These are phyloP conservation scores for Ceratobasidium sp. DNA, from an alignment of 1,284 basidiomycete genomes.

Conservation along the genomic window DNA sequence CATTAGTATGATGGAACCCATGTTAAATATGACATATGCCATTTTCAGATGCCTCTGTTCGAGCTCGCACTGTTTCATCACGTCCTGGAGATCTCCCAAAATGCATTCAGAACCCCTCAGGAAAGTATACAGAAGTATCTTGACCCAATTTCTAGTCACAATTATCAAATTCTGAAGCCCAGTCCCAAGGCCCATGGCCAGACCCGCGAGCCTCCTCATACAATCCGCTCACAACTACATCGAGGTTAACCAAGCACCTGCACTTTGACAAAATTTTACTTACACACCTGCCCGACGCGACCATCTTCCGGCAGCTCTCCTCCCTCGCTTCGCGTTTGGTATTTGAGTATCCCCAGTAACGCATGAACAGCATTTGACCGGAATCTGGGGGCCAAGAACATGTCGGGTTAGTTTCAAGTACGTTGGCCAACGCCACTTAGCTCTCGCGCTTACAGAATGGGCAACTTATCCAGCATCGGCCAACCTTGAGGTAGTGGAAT, in stretches of 20 bases:
- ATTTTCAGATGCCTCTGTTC: too few relatives aligned
- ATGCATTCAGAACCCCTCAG: too few relatives aligned
- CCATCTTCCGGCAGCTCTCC: constrained; percentile 19
- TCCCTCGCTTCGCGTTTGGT: constrained; percentile 11
- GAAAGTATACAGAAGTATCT: too few relatives aligned
- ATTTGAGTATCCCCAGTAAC: constrained; percentile 11
- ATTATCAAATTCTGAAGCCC: too few relatives aligned
- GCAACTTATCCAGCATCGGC: not conserved
- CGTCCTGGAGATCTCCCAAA: too few relatives aligned
- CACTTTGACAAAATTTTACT: not conserved
- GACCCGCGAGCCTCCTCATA: too few relatives aligned
- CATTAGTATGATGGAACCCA: too few relatives aligned
- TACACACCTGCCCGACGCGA: constrained; percentile 20
- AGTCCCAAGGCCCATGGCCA: too few relatives aligned
- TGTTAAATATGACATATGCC: too few relatives aligned
- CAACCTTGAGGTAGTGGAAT: not conserved
- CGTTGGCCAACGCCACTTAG: not conserved
- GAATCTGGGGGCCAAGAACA: not conserved
- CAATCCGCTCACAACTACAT: not conserved
- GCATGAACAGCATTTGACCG: not conserved
- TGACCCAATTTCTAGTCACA: too few relatives aligned
- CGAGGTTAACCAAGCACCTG: not conserved
- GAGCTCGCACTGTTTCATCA: too few relatives aligned
- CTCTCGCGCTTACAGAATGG: not conserved
- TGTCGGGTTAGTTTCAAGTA: not conserved